Base-by-base conservation (phyloP, 2,329 filamentous ascomycete genomes). In the Hymenoscyphus fraxineus region DNA sequence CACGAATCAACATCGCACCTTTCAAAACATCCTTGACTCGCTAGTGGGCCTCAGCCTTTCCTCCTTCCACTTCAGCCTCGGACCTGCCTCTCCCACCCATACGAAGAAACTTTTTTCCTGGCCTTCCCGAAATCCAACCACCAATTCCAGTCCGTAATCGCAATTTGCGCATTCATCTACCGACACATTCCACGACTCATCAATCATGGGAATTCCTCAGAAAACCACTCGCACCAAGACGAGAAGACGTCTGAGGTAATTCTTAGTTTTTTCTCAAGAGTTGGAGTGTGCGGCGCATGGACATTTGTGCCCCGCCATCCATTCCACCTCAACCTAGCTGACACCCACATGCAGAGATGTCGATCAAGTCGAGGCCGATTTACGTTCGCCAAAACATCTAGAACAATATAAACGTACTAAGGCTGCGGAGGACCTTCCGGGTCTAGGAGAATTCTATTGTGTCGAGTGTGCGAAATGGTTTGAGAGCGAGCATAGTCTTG, bases 401-500 rank as follows among this genome's bases (percentile, higher is more conserved):
- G 80, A 86, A 58, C 86, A 91, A 69, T 93, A 89, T 82, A 90
- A 93, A 75, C 84, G 87, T 59, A 86, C 88, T 55, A 96, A 97
- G 75, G 86, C 89, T 6, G 80, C 85, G 27, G 94, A 98, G 75
- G 95, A 98, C 73, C 83, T 97, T 41, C 95, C 95, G 2, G 94
- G 88, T 0, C 82, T 97, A 59, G 95, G 95, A 32, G 83, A 87
- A 71, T 88, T 88, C 76, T 98, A 97, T 78, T 99, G 95, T 77
- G 82, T 90, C 16, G 91, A 97, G 78, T 99, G 95, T 77, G 90
- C 95, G 68, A 98, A 96, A 80, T 98, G 92, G 89, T 98, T 96
- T 77, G 94, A 98, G 77, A 90, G 88, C 59, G 90, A 95, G 70
- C 78, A 84, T 72, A 96, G 91, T 71, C 80, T 96, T 64, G 81